phyloP scores from a whole-genome alignment of 1,139 yeast genomes.

The Diutina ranongensis region DNA sequence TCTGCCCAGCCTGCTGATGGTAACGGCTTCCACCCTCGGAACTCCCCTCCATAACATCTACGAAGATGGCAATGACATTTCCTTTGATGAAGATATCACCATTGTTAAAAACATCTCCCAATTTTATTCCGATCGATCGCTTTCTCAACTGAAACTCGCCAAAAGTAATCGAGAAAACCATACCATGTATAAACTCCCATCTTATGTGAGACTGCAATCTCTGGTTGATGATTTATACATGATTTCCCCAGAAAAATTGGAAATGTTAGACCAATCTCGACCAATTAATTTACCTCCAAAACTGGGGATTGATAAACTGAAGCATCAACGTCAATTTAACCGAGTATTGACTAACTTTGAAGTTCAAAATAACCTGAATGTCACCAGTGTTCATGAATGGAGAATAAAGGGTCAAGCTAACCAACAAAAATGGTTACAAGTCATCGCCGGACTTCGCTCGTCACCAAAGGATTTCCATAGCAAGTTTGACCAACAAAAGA shows the following conservation, averaged over 20 bases:
- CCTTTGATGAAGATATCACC: constrained; percentile 20
- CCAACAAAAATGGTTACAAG: constrained; percentile 21
- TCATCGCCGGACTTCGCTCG: constrained; percentile 12
- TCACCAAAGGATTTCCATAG: constrained; percentile 16
- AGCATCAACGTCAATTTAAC: constrained; percentile 29
- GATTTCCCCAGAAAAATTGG: constrained; percentile 33
- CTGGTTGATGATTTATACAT: constrained; percentile 37
- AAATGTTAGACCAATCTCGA: constrained; percentile 29
- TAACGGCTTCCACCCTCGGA: not conserved
- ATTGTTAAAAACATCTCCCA: constrained; percentile 26
- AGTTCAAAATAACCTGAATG: constrained; percentile 13
- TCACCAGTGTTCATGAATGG: constrained; percentile 11
- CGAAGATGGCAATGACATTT: not conserved
- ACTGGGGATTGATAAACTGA: constrained; percentile 20
- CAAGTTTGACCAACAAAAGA: constrained; percentile 20
- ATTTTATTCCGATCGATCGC: constrained; percentile 27
- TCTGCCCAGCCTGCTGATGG: constrained; percentile 4
- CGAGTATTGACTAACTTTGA: constrained; percentile 24
- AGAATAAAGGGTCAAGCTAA: constrained; percentile 14
- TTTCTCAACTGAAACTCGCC: constrained; percentile 22
- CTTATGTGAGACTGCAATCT: constrained; percentile 27
- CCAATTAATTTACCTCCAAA: constrained; percentile 39
- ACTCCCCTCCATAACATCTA: constrained; percentile 1
- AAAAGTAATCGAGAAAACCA: constrained; percentile 24
- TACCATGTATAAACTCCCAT: constrained; percentile 28